Percentiles rank a stretch among this genome's conserved stretches.
These are phyloP conservation scores for Salix brachista DNA, from an alignment of 345 rosid genomes.

Conservation along the genomic window DNA sequence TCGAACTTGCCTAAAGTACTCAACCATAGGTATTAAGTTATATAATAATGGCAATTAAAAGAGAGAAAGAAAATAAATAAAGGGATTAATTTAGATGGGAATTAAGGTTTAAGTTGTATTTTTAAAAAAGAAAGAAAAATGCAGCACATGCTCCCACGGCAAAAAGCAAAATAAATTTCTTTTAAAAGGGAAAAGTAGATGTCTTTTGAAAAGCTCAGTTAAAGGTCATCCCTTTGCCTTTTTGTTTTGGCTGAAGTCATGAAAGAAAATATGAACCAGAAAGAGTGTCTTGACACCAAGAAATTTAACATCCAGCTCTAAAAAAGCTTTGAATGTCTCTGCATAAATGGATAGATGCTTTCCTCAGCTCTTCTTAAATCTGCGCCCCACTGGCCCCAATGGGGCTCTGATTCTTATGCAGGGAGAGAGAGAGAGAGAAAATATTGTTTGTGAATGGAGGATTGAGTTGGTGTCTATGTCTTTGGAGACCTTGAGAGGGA, in stretches of 20 bases:
- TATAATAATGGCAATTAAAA: no score
- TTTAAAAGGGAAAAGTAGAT: background rate
- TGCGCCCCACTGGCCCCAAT: background rate
- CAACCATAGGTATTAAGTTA: no score
- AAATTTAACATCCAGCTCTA: background rate
- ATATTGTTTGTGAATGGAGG: slow-evolving; percentile 11
- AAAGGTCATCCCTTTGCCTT: background rate
- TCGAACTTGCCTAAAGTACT: no score
- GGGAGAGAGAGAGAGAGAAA: slow-evolving; percentile 15
- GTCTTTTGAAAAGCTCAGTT: slow-evolving; percentile 1
- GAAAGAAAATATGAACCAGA: slow-evolving; percentile 2
- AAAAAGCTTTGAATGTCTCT: slow-evolving; percentile 23
- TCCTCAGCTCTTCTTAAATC: slow-evolving; percentile 2
- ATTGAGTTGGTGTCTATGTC: slow-evolving; percentile 40
- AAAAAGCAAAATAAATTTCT: background rate
- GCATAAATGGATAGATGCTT: slow-evolving; percentile 33
- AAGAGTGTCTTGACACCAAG: background rate
- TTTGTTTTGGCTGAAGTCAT: slow-evolving; percentile 4
- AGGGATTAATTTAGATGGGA: background rate
- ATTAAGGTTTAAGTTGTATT: background rate
- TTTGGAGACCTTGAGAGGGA: slow-evolving; percentile 37
- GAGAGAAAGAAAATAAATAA: no score
- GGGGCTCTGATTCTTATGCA: slow-evolving; percentile 32
- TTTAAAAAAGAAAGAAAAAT: background rate
- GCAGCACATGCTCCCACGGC: slow-evolving; percentile 10